Conservation (phyloP, 1,139 yeast genomes). For the Spathaspora jeffriesii region DNA sequence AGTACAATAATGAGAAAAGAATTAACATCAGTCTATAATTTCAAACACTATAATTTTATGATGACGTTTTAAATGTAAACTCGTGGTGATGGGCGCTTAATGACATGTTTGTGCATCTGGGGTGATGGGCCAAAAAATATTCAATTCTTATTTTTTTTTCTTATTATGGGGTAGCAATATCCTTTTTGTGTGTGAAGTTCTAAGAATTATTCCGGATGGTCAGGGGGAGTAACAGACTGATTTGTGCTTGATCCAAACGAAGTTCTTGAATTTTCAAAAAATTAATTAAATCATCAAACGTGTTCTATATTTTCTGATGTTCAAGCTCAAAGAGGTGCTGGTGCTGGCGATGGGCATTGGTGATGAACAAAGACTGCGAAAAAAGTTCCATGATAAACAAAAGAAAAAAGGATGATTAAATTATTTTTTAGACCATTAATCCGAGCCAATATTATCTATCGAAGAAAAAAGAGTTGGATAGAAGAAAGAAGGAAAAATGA, state of each 20-base stretch:
- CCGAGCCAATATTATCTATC: neutral
- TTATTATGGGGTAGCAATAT: neutral
- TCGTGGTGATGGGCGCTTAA: neutral
- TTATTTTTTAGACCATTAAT: neutral
- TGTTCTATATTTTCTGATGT: neutral
- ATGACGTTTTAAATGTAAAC: neutral
- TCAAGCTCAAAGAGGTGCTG: neutral
- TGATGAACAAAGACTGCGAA: conserved; percentile 3
- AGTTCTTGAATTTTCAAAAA: neutral
- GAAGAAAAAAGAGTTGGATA: conserved; percentile 1
- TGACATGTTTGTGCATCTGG: conserved; percentile 2
- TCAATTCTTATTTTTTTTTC: neutral
- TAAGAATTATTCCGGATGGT: neutral
- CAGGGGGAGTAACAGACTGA: neutral
- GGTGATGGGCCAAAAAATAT: neutral
- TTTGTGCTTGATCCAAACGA: neutral
- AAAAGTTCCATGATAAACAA: neutral
- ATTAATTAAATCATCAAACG: too few relatives aligned
- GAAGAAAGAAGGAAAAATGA: neutral
- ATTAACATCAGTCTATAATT: neutral
- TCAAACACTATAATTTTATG: neutral
- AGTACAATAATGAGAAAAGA: neutral
- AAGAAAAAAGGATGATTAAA: conserved; percentile 1
- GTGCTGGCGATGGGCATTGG: neutral
- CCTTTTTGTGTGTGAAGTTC: neutral